Evolutionary conservation across 192 early-diverging fungal species (phyloP), one percentile per base, ranked within the genome.

Genomic region (Coemansia sp.): DNA sequence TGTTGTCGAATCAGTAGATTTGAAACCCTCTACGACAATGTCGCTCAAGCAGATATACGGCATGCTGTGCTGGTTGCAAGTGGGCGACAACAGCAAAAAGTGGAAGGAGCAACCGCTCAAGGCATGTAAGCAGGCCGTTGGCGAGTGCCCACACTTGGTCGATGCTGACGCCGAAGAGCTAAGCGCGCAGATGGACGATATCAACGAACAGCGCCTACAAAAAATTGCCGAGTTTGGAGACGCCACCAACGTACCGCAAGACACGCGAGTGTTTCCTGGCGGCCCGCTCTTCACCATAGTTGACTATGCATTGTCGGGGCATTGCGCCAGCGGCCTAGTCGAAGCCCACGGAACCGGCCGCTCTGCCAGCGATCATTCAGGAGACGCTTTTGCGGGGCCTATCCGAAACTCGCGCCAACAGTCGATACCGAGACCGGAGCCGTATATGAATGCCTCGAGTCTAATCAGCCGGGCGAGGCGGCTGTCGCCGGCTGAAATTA

Each of bases 21-120:
- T 2, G 9, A n/a, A 37, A 37, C n/a, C 46, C 33, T n/a, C 59
- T 13, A 13, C 35, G 16, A n/a, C 50, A 8, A 42, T 65, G 37
- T 70, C 74, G 50, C 74, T 57, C 29, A 75, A 75, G 59, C 68
- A 79, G 44, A 61, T 79, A 4, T 79, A 79, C 41, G 72, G 77
- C 21, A 74, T 79, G 67, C 67, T 79, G 27, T 79, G 72, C 62
- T 79, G 77, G 77, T 48, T 79, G 46, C 65, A 69, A 24, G 37
- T 70, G 2, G 37, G 51, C 40, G 42, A 64, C 11, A 74, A 79
- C 68, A 64, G 51, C 67, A 50, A 44, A 40, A 36, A 17, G 37
- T 79, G 77, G 77, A 42, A 45, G 7, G 53, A 63, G 21, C 4
- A 40, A 16, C 77, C 64, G 29, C 41, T 66, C 9, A 44, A 40